Evolutionary conservation across 208 protist species (phyloP), one percentile per base, ranked within the genome.

Genomic region (Leptomonas seymouri): DNA sequence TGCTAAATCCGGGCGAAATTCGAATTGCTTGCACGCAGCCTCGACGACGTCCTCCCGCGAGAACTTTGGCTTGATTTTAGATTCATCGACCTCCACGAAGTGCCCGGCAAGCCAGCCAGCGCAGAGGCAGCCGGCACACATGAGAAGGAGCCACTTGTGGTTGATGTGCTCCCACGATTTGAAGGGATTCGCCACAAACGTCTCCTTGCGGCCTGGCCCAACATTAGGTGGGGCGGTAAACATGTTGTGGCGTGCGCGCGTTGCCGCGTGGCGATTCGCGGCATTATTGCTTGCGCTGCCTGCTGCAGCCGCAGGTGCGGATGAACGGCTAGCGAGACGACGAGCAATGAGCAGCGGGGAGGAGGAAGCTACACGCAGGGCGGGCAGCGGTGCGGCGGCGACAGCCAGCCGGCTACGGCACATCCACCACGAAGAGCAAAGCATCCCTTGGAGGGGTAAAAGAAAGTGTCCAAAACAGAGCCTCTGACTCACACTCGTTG

Each of bases 91-190:
- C 55, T 93, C 83, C 2, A 84, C 85, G 20, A 87, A 67, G 54
- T 84, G 81, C 1, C 90, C 90, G 3, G 87, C 90, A 0, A 89
- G 71, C 53, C 82, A 68, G 18, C 90, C 90, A 14, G 85, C 87
- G 28, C 78, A 80, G 30, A 93, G 81, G 72, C 90, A 95, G 55
- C 85, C 87, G 18, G 83, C 44, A 59, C 90, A 95, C 87, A 92
- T 93, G 23, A 93, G 50, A 31, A 93, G 65, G 14, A 95, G 78
- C 90, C 86, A 95, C 44, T 71, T 90, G 78, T 95, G 90, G 61
- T 77, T 95, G 51, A 95, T 65, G 71, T 95, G 90, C 63, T 92
- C 80, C 87, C 90, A 93, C 39, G 90, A 95, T 70, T 95, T 95
- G 80, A 84, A 95, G 16, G 90, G 90, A 51, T 95, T 95, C 39